These are phyloP conservation scores for Goffeauzyma gilvescens DNA, from an alignment of 768 basidiomycete genomes.

Conservation along the genomic window DNA sequence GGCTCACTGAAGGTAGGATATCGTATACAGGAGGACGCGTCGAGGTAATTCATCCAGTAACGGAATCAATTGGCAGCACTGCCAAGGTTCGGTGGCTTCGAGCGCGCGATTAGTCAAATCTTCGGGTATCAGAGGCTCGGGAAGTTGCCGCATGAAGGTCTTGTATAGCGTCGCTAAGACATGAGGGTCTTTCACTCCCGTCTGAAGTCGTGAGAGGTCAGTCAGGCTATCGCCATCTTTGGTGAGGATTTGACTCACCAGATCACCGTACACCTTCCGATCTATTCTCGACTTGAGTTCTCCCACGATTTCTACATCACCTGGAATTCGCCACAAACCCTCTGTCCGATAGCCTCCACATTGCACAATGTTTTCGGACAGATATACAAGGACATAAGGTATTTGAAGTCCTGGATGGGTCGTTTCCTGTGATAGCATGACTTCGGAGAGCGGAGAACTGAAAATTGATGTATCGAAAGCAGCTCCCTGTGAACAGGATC, in stretches of 20 bases:
- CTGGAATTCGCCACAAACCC: constrained; percentile 84
- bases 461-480: constrained; percentile 91
- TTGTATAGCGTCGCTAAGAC: constrained; percentile 78
- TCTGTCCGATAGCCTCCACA: constrained; percentile 66
- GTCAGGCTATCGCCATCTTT: neutral
- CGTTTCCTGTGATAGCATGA: constrained; percentile 63
- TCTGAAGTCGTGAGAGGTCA: constrained; percentile 7
- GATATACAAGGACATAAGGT: constrained; percentile 83
- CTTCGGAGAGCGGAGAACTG: constrained; percentile 68
- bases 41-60: too few species aligned
- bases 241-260: constrained; percentile 36
- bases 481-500: constrained; percentile 42
- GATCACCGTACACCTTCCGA: constrained; percentile 70
- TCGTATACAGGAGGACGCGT: too few species aligned
- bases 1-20: too few species aligned
- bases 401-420: constrained; percentile 69
- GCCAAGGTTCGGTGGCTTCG: too few species aligned
- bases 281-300: constrained; percentile 78
- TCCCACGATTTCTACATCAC: constrained; percentile 71
- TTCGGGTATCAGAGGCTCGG: constrained; percentile 77
- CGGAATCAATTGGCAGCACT: too few species aligned
- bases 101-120: too few species aligned
- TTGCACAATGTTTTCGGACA: constrained; percentile 75
- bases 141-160: constrained; percentile 78
- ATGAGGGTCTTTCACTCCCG: constrained; percentile 66